Percentiles rank a stretch among this genome's conserved stretches.
Evolutionary conservation across 805 yeast genomes (phyloP).

Genomic region (Candida insectorum): DNA sequence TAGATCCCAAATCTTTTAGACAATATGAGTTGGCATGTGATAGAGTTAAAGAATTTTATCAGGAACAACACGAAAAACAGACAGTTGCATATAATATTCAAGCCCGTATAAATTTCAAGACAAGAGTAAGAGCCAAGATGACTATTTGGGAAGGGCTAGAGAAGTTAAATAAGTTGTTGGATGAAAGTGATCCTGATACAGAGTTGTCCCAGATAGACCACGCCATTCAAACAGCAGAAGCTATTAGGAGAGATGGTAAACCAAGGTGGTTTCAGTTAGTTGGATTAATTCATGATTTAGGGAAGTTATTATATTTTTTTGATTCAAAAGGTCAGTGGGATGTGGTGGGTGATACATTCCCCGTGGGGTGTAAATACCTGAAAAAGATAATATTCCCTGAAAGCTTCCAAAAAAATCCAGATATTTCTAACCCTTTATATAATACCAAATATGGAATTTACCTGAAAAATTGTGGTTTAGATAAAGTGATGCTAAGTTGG

Average conservation of each 20-base stretch:
- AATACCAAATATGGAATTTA: conserved; percentile 66
- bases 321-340: conserved; percentile 79
- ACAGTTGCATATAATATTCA: conserved; percentile 71
- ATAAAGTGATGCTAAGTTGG: conserved; percentile 71
- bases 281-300: conserved; percentile 69
- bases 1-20: conserved; percentile 46
- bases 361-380: conserved; percentile 67
- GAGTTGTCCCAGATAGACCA: conserved; percentile 73
- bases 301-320: conserved; percentile 64
- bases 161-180: conserved; percentile 57
- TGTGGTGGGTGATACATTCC: conserved; percentile 76
- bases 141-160: conserved; percentile 70
- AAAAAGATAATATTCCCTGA: conserved; percentile 59
- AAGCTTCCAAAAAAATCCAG: conserved; percentile 59
- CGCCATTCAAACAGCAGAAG: conserved; percentile 74
- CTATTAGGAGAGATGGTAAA: conserved; percentile 61
- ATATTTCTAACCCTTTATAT: conserved; percentile 59
- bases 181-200: conserved; percentile 74
- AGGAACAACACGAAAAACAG: conserved; percentile 66
- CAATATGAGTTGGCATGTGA: conserved; percentile 70
- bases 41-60: conserved; percentile 62
- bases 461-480: conserved; percentile 61
- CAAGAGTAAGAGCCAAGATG: conserved; percentile 64
- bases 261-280: conserved; percentile 78
- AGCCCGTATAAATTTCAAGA: conserved; percentile 67